These are phyloP conservation scores for Ogataea methylovora DNA, from an alignment of 805 yeast species.

Conservation along the genomic window DNA sequence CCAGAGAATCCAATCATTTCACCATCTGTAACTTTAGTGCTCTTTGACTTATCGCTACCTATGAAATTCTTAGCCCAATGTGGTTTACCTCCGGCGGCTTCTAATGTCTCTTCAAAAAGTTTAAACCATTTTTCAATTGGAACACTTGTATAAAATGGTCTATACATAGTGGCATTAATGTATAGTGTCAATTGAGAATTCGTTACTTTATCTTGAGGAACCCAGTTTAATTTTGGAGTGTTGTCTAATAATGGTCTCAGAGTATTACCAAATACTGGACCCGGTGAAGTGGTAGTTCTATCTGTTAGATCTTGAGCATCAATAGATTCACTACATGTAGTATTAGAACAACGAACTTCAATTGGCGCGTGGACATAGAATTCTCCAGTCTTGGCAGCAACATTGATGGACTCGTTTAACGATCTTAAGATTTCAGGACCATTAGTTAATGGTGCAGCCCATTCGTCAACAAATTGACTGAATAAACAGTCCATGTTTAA, in stretches of 20 bases:
- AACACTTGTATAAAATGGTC: constrained; percentile 80
- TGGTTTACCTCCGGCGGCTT: constrained; percentile 82
- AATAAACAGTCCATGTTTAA: constrained; percentile 94
- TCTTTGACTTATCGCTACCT: constrained; percentile 37
- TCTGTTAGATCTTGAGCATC: constrained; percentile 38
- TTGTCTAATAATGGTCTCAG: constrained; percentile 76
- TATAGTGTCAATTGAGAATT: constrained; percentile 78
- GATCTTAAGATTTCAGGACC: constrained; percentile 67
- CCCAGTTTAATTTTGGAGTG: constrained; percentile 62
- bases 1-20: constrained; percentile 76
- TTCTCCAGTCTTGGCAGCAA: constrained; percentile 52
- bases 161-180: constrained; percentile 89
- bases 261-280: constrained; percentile 81
- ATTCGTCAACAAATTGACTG: constrained; percentile 90
- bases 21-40: constrained; percentile 30
- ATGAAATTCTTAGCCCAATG: constrained; percentile 98
- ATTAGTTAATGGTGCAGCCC: constrained; percentile 85
- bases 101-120: constrained; percentile 72
- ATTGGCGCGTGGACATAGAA: constrained; percentile 92
- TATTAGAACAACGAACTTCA: constrained; percentile 90
- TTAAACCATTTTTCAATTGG: constrained; percentile 76
- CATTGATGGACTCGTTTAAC: constrained; percentile 52
- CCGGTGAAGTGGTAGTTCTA: constrained; percentile 50
- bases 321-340: constrained; percentile 35
- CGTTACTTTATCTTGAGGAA: constrained; percentile 44